These are phyloP conservation scores for Ogataea nonfermentans DNA, from an alignment of 805 yeast genomes.

Conservation along the genomic window DNA sequence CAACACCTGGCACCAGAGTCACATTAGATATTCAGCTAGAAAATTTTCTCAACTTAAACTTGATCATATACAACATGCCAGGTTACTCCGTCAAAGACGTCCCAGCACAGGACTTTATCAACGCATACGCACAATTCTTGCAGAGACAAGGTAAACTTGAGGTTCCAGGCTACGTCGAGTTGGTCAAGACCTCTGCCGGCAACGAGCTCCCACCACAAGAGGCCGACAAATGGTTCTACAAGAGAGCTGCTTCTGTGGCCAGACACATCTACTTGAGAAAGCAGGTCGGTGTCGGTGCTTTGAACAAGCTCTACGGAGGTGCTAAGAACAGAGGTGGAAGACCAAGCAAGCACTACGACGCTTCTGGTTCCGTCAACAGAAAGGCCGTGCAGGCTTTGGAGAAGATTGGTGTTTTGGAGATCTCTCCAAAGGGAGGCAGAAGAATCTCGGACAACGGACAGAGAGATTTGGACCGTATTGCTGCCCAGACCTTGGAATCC, in stretches of 20 bases:
- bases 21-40: slow-evolving; percentile 9
- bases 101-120: slow-evolving; percentile 99
- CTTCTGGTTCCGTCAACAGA: slow-evolving; percentile 99
- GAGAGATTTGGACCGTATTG: slow-evolving; percentile 99
- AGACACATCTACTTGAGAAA: slow-evolving; percentile 99
- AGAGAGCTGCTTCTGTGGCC: slow-evolving; percentile 99
- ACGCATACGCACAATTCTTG: slow-evolving; percentile 99
- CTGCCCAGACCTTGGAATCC: slow-evolving; percentile 95
- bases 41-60: slow-evolving; percentile 14
- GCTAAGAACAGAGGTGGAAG: slow-evolving; percentile 98
- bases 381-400: slow-evolving; percentile 96
- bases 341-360: slow-evolving; percentile 98
- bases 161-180: slow-evolving; percentile 99
- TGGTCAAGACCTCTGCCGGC: slow-evolving; percentile 98
- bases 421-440: slow-evolving; percentile 98
- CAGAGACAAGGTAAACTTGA: slow-evolving; percentile 99
- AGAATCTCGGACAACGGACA: slow-evolving; percentile 99
- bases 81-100: slow-evolving; percentile 99
- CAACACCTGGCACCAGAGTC: slow-evolving; percentile 10
- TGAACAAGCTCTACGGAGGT: slow-evolving; percentile 99
- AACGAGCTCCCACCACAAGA: slow-evolving; percentile 99
- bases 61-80: slow-evolving; percentile 64
- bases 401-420: slow-evolving; percentile 96
- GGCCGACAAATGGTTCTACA: slow-evolving; percentile 99
- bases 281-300: slow-evolving; percentile 98